Evolutionary conservation across 148 eudicot species (phyloP).

Genomic region (Camellia lanceoleosa): DNA sequence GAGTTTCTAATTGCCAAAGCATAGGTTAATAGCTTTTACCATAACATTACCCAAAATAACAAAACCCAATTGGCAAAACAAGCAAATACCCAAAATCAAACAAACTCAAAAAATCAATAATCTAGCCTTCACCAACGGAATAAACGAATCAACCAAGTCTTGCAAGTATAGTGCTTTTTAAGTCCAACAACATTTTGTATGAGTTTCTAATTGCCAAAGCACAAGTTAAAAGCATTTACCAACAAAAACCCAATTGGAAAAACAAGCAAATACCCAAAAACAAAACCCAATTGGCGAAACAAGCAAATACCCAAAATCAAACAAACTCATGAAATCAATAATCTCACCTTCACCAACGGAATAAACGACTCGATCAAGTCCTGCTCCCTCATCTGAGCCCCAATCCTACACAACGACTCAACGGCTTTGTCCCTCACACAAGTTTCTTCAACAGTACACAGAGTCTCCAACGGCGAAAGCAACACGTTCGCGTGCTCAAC

Average conservation of each 20-base stretch:
- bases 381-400: slow-evolving; percentile 53
- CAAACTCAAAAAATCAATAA: neutral
- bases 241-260: neutral
- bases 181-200: neutral
- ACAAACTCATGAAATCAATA: neutral
- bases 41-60: too few relatives aligned
- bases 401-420: slow-evolving; percentile 50
- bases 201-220: neutral
- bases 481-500: slow-evolving; percentile 48
- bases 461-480: slow-evolving; percentile 52
- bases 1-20: neutral
- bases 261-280: too few relatives aligned
- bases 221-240: too few relatives aligned
- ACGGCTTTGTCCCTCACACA: slow-evolving; percentile 64
- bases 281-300: too few relatives aligned
- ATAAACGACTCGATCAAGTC: slow-evolving; percentile 47
- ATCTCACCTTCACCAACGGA: slow-evolving; percentile 54
- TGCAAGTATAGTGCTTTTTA: neutral
- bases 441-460: slow-evolving; percentile 60
- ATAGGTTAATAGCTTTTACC: too few relatives aligned
- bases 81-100: neutral
- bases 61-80: neutral
- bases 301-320: too few relatives aligned
- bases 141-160: slow-evolving; percentile 44
- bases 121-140: slow-evolving; percentile 54